A percentile compares a stretch with the other conserved stretches of the same genome.
These are phyloP conservation scores for Cryptococcus amylolentus DNA, from an alignment of 1,284 basidiomycete genomes.

Conservation along the genomic window DNA sequence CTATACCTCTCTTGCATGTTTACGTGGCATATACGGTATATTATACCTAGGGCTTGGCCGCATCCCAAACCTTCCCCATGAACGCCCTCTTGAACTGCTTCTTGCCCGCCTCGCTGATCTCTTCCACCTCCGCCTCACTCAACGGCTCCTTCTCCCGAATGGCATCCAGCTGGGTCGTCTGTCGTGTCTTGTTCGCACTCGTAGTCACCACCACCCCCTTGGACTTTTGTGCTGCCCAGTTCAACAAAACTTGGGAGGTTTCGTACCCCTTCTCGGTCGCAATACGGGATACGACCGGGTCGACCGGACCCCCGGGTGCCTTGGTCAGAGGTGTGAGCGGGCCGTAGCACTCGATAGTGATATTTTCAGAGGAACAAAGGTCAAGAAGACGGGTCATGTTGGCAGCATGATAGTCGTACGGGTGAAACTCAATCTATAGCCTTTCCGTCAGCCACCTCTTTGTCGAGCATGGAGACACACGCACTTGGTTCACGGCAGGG, in stretches of 20 bases:
- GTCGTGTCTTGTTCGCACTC: slow-evolving; percentile 63
- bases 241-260: slow-evolving; percentile 41
- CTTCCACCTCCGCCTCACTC: slow-evolving; percentile 56
- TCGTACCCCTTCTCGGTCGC: slow-evolving; percentile 44
- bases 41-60: slow-evolving; percentile 20
- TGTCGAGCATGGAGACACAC: slow-evolving; percentile 3
- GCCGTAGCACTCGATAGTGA: slow-evolving; percentile 65
- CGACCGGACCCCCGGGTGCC: slow-evolving; percentile 60
- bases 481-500: slow-evolving; percentile 74
- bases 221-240: slow-evolving; percentile 41
- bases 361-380: slow-evolving; percentile 60
- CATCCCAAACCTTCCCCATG: slow-evolving; percentile 26
- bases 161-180: slow-evolving; percentile 62
- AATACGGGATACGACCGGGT: slow-evolving; percentile 55
- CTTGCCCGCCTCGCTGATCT: slow-evolving; percentile 36
- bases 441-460: not conserved
- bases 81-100: slow-evolving; percentile 35
- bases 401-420: slow-evolving; percentile 64
- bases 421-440: slow-evolving; percentile 70
- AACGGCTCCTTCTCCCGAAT: slow-evolving; percentile 59
- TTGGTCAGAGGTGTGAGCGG: slow-evolving; percentile 49
- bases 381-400: slow-evolving; percentile 56
- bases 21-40: not conserved
- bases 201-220: slow-evolving; percentile 60
- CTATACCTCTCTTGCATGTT: no score